Conservation (phyloP, 345 rosid species). For the Leavenworthia alabamica region DNA sequence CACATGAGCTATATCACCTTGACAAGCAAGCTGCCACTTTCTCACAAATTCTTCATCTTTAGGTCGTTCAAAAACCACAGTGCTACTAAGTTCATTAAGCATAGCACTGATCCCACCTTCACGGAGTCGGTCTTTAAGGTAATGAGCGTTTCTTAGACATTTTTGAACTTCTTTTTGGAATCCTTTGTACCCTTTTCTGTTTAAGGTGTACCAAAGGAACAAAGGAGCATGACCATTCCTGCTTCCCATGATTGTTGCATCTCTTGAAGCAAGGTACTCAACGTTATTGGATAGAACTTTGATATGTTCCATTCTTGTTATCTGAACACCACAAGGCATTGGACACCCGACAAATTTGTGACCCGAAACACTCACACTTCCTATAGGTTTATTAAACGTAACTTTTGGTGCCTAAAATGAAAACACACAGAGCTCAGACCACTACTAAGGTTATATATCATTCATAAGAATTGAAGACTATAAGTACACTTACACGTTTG, state of each 20-base stretch:
- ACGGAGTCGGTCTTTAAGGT: slow-evolving; percentile 58
- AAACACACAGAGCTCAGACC: not conserved
- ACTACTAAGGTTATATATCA: too few species aligned
- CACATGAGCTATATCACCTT: slow-evolving; percentile 77
- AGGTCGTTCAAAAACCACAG: slow-evolving; percentile 92
- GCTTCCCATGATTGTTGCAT: slow-evolving; percentile 99
- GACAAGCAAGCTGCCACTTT: slow-evolving; percentile 93
- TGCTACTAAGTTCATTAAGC: slow-evolving; percentile 93
- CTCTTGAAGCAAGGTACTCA: slow-evolving; percentile 91
- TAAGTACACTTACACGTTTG: slow-evolving; percentile 64
- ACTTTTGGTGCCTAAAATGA: slow-evolving; percentile 94
- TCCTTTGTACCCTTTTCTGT: slow-evolving; percentile 84
- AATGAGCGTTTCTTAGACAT: slow-evolving; percentile 87
- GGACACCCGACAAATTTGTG: slow-evolving; percentile 97
- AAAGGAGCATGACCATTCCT: slow-evolving; percentile 96
- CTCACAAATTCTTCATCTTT: slow-evolving; percentile 82
- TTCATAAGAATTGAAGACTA: too few species aligned
- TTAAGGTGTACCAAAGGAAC: slow-evolving; percentile 93
- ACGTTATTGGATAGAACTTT: slow-evolving; percentile 79
- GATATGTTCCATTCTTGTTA: slow-evolving; percentile 78
- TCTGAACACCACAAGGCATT: slow-evolving; percentile 96
- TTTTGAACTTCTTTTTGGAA: slow-evolving; percentile 96
- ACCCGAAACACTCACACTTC: slow-evolving; percentile 91
- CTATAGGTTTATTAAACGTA: slow-evolving; percentile 81
- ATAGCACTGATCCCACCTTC: slow-evolving; percentile 80